phyloP scores from a whole-genome alignment of 371 early-diverging fungal species.

The Gilbertella persicaria region DNA sequence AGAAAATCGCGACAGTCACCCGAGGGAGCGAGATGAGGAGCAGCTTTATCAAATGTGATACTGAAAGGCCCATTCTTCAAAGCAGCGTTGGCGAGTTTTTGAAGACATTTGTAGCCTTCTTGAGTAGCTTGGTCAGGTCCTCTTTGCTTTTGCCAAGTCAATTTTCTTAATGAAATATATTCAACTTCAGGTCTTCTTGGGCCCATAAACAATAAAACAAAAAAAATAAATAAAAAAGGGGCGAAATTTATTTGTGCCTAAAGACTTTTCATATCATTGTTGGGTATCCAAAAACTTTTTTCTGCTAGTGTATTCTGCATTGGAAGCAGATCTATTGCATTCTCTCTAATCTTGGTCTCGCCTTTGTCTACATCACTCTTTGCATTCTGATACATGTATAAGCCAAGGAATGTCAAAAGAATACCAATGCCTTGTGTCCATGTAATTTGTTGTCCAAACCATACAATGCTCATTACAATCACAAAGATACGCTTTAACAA shows the following conservation, averaged over 20 bases:
- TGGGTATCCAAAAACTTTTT: not conserved
- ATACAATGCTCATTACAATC: slow-evolving; percentile 82
- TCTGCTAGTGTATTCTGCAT: not conserved
- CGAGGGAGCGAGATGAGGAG: slow-evolving; percentile 37
- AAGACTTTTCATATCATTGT: not conserved
- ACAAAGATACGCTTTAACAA: slow-evolving; percentile 90
- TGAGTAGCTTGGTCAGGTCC: slow-evolving; percentile 2
- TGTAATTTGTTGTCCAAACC: slow-evolving; percentile 78
- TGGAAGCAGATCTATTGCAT: slow-evolving; percentile 24
- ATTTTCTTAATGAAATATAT: slow-evolving; percentile 24
- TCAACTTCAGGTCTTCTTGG: slow-evolving; percentile 46
- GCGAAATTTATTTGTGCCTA: not conserved
- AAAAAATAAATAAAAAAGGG: not conserved
- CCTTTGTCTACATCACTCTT: slow-evolving; percentile 58
- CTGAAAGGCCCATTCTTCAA: slow-evolving; percentile 41
- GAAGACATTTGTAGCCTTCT: slow-evolving; percentile 19
- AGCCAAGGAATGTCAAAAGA: slow-evolving; percentile 76
- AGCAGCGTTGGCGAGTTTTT: slow-evolving; percentile 33
- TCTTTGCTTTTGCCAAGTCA: slow-evolving; percentile 11
- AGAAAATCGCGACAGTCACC: slow-evolving; percentile 41
- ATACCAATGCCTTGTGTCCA: slow-evolving; percentile 75
- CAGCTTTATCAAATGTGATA: slow-evolving; percentile 24
- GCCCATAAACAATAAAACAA: slow-evolving; percentile 6
- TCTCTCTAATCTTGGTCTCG: slow-evolving; percentile 33
- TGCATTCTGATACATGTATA: slow-evolving; percentile 84